phyloP scores from a whole-genome alignment of 2,329 filamentous ascomycete species.

The Trichoderma sp. region DNA sequence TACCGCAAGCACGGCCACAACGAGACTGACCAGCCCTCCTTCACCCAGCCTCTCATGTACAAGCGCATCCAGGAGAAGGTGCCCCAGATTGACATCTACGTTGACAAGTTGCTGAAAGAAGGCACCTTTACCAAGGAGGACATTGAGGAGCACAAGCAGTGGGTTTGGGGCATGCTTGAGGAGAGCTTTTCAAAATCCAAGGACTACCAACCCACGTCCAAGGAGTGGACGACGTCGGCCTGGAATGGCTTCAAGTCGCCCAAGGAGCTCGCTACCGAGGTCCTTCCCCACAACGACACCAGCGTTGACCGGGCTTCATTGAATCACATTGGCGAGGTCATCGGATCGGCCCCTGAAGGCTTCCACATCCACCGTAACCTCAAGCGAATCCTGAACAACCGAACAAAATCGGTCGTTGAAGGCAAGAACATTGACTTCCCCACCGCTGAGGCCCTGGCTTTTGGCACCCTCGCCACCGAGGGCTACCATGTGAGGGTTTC shows the following conservation, averaged over 20 bases:
- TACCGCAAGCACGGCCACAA: slow-evolving; percentile 99
- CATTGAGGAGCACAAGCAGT: slow-evolving; percentile 98
- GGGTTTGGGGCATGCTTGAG: slow-evolving; percentile 99
- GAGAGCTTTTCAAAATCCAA: slow-evolving; percentile 97
- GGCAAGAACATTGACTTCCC: slow-evolving; percentile 97
- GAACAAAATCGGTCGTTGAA: slow-evolving; percentile 89
- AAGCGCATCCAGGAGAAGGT: slow-evolving; percentile 89
- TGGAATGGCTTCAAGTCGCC: slow-evolving; percentile 99
- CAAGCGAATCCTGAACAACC: slow-evolving; percentile 88
- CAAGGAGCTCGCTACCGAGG: slow-evolving; percentile 93
- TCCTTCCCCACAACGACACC: slow-evolving; percentile 88
- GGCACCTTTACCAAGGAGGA: slow-evolving; percentile 97
- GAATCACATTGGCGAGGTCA: slow-evolving; percentile 78
- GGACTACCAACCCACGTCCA: slow-evolving; percentile 93
- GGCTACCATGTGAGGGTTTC: slow-evolving; percentile 97
- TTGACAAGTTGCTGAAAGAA: slow-evolving; percentile 86
- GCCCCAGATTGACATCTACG: slow-evolving; percentile 85
- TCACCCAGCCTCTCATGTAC: slow-evolving; percentile 99
- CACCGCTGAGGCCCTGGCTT: slow-evolving; percentile 93
- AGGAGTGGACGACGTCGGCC: slow-evolving; percentile 97
- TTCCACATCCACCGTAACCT: slow-evolving; percentile 93
- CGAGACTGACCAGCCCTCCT: slow-evolving; percentile 98
- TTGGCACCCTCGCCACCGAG: slow-evolving; percentile 86
- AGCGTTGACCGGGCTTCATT: slow-evolving; percentile 73
- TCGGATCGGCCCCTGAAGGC: slow-evolving; percentile 77